Conservation (phyloP, 768 basidiomycete species). For the Phaeotremella skinneri region DNA sequence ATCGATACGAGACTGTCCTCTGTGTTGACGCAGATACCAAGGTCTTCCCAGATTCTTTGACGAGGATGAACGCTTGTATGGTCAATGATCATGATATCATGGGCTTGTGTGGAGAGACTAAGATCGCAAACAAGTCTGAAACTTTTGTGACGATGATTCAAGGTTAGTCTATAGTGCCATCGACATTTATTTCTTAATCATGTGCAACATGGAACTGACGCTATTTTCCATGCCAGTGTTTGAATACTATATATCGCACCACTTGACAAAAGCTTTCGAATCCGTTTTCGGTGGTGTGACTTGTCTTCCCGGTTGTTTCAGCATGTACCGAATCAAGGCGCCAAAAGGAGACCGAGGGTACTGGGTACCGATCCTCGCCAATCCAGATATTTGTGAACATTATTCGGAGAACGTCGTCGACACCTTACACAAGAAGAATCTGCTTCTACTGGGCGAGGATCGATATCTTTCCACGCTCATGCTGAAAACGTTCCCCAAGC, state of each 20-base stretch:
- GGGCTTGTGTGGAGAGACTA: constrained; percentile 98
- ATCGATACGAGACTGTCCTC: constrained; percentile 89
- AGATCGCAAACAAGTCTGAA: constrained; percentile 98
- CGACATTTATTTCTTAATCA: constrained; percentile 1
- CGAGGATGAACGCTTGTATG: constrained; percentile 95
- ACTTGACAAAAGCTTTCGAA: constrained; percentile 98
- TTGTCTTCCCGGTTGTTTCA: constrained; percentile 98
- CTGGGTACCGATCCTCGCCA: constrained; percentile 98
- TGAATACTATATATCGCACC: constrained; percentile 99
- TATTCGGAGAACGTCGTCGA: constrained; percentile 99
- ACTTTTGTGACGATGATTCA: constrained; percentile 99
- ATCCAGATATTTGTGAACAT: constrained; percentile 97
- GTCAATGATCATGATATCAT: constrained; percentile 96
- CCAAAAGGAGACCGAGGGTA: constrained; percentile 94
- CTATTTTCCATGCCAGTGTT: constrained; percentile 64
- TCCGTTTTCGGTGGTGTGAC: constrained; percentile 99
- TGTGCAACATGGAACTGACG: constrained; percentile 10
- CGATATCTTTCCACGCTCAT: constrained; percentile 96
- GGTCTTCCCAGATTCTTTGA: constrained; percentile 96
- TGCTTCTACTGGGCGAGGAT: constrained; percentile 96
- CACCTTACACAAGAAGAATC: constrained; percentile 98
- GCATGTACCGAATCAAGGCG: constrained; percentile 99
- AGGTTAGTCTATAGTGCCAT: constrained; percentile 59
- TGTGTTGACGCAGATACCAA: constrained; percentile 98
- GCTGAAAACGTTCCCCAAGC: constrained; percentile 98